Conservation (phyloP, 257 asterid genomes). For the Coffea eugenioides region DNA sequence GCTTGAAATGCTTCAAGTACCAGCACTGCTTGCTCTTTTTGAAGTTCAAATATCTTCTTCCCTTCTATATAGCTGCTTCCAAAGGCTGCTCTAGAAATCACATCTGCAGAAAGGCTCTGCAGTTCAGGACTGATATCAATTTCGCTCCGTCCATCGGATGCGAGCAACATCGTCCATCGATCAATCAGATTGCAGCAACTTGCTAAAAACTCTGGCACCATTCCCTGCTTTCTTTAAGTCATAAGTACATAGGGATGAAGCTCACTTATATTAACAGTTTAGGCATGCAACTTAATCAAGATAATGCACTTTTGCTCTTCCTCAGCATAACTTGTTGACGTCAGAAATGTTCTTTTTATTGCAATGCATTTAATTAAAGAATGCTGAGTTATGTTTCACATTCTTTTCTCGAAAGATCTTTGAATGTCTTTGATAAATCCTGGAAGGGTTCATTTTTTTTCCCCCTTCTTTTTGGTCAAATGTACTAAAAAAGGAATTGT, state of each 20-base stretch:
- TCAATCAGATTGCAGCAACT: constrained; percentile 4
- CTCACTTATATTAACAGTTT: background rate
- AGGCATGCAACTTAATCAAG: background rate
- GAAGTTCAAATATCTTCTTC: constrained; percentile 8
- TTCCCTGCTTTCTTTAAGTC: background rate
- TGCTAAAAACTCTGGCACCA: constrained; percentile 6
- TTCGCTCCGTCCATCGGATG: background rate
- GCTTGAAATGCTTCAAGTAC: constrained; percentile 9
- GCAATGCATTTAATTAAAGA: background rate
- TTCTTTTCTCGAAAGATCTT: too few species aligned
- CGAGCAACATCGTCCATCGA: background rate
- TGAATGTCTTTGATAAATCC: background rate
- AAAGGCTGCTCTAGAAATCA: constrained; percentile 17
- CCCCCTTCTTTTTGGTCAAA: background rate
- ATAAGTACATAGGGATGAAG: background rate
- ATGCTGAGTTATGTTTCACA: too few species aligned
- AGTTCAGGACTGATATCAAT: constrained; percentile 5
- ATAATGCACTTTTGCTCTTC: too few species aligned
- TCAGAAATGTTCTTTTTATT: background rate
- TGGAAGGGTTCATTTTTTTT: background rate
- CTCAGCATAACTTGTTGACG: too few species aligned
- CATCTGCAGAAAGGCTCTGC: constrained; percentile 8
- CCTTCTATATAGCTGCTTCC: constrained; percentile 24
- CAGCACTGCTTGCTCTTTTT: background rate
- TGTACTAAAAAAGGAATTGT: background rate